phyloP scores from a whole-genome alignment of 345 rosid genomes.

The Schrenkiella parvula region DNA sequence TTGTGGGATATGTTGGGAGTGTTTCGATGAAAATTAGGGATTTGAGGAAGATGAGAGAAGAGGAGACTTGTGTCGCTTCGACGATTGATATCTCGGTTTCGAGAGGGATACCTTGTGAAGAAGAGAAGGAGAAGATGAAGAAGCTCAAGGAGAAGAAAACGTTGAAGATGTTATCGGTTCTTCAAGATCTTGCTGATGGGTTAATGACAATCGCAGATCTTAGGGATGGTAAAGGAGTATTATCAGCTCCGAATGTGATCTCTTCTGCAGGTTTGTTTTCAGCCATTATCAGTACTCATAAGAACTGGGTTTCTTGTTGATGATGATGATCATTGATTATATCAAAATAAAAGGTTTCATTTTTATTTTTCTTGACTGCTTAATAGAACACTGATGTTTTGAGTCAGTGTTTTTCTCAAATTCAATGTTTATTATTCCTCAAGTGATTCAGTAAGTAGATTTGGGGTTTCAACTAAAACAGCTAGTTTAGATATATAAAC shows the following conservation, averaged over 20 bases:
- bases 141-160: slow-evolving; percentile 62
- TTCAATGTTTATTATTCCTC: neutral
- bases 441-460: neutral
- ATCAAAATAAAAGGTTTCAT: slow-evolving; percentile 2
- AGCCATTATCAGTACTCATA: slow-evolving; percentile 80
- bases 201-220: slow-evolving; percentile 78
- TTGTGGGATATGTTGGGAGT: slow-evolving; percentile 72
- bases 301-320: slow-evolving; percentile 88
- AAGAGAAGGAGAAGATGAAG: slow-evolving; percentile 48
- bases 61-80: slow-evolving; percentile 47
- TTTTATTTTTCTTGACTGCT: neutral
- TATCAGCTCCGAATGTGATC: slow-evolving; percentile 50
- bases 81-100: slow-evolving; percentile 47
- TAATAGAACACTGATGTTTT: neutral
- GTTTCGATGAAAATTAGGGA: slow-evolving; percentile 65
- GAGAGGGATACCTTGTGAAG: slow-evolving; percentile 43
- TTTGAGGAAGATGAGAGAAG: slow-evolving; percentile 50
- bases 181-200: slow-evolving; percentile 86
- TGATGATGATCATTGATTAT: neutral
- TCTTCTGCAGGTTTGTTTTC: slow-evolving; percentile 79
- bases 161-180: slow-evolving; percentile 68
- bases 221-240: slow-evolving; percentile 58
- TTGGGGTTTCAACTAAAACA: neutral
- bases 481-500: neutral
- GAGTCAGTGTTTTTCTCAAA: neutral